Base-by-base conservation (phyloP, 345 rosid species). In the Eucalyptus microcorys region DNA sequence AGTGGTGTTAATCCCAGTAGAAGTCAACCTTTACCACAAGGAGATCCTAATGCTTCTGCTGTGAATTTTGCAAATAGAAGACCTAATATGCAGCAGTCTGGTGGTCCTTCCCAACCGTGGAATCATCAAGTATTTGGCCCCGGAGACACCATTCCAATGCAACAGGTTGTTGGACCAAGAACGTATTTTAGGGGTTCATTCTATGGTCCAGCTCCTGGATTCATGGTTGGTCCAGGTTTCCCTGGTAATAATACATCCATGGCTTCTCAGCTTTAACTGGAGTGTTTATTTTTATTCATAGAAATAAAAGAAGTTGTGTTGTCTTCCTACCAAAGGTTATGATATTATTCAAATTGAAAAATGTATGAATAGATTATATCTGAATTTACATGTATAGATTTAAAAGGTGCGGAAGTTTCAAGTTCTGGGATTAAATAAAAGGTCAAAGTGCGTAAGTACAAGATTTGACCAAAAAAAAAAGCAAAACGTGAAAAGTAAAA, bases 221-320 rank as follows among this genome's bases (percentile, higher is more conserved):
- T 93, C 94, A 89, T 96, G 93, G 92, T 95, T 87, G 96, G 95
- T 90, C 97, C 99, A 83, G 89, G 93, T 89, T 94, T 94, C 90
- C 96, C 95, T 32, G 99, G 99, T 98, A 96, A 94, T 89, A 43
- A 61, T 91, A 92, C 87, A 88, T 86, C 90, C 61, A 7, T 37
- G 43, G 68, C 19, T 61, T 40, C 21, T 10, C 85, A 27, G 59
- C 86, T 88, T 89, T 34, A 85, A 86, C 59, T 34, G 19, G 37
- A 43, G 30, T 45, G 24, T 81, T 49, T 88, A 34, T 21, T 71
- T 21, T 40, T 76, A 76, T 22, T 11, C 27, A 4, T 76, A 76
- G 84, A 76, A 37, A 76, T 76, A 76, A 76, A 21, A 76, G 47
- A 37, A 76, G 30, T 76, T 40, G 84, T 76, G 42, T 40, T 40